These are phyloP conservation scores for Teratosphaeria destructans DNA, from an alignment of 2,329 filamentous ascomycete species.

Conservation along the genomic window DNA sequence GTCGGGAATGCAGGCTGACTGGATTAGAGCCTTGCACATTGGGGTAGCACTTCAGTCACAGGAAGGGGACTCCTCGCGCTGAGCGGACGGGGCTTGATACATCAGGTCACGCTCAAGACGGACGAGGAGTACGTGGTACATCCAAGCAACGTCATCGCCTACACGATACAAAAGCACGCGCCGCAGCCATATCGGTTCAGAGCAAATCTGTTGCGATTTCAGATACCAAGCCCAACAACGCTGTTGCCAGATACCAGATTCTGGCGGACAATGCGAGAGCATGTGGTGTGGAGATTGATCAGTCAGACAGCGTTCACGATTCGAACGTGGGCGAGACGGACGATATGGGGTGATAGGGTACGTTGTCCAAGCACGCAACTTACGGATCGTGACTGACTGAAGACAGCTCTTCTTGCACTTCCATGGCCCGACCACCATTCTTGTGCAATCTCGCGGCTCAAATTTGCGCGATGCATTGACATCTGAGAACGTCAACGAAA, in stretches of 20 bases:
- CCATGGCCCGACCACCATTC: constrained; percentile 70
- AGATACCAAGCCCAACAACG: constrained; percentile 58
- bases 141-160: constrained; percentile 82
- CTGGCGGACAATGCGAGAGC: constrained; percentile 60
- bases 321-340: constrained; percentile 66
- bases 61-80: constrained; percentile 80
- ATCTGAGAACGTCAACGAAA: constrained; percentile 73
- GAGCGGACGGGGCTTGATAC: constrained; percentile 78
- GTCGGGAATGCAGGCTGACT: constrained; percentile 26
- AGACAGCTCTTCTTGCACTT: constrained; percentile 73
- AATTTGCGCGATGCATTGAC: constrained; percentile 69
- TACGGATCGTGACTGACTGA: constrained; percentile 1
- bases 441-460: constrained; percentile 79
- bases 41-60: constrained; percentile 82
- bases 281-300: constrained; percentile 60
- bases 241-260: constrained; percentile 63
- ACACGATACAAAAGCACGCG: constrained; percentile 62
- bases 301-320: constrained; percentile 56
- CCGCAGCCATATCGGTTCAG: constrained; percentile 83
- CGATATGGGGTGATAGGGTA: constrained; percentile 84
- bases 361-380: constrained; percentile 11
- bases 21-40: constrained; percentile 60
- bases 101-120: constrained; percentile 67
- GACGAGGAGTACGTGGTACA: constrained; percentile 89
- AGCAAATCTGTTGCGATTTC: constrained; percentile 61